Evolutionary conservation across 768 basidiomycete species (phyloP).

Genomic region (Tulasnella sp.): DNA sequence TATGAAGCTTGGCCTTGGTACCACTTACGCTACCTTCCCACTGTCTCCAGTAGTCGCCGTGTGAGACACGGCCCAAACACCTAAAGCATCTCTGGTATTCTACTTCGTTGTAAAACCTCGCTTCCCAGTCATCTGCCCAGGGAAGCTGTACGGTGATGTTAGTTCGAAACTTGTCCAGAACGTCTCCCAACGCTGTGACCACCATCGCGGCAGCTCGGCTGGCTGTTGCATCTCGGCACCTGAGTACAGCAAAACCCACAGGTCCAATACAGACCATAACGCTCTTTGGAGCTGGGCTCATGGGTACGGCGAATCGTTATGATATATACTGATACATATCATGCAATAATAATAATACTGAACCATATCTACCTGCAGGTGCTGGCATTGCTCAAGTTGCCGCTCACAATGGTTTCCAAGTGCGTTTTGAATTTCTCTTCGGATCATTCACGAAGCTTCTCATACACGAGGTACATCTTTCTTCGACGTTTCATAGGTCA

Average conservation of each 20-base stretch:
- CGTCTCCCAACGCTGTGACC: too few species aligned
- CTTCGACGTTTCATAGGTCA: conserved; percentile 22
- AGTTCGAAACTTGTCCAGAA: too few species aligned
- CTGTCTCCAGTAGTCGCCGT: too few species aligned
- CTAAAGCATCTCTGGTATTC: too few species aligned
- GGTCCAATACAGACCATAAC: conserved; percentile 26
- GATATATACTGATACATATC: background rate
- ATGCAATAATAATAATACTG: background rate
- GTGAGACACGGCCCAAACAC: too few species aligned
- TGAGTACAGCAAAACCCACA: conserved; percentile 5
- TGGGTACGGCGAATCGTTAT: too few species aligned
- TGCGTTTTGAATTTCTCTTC: conserved; percentile 9
- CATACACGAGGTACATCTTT: background rate
- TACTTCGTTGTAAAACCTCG: too few species aligned
- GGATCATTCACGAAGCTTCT: background rate
- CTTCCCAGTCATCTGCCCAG: too few species aligned
- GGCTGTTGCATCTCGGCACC: background rate
- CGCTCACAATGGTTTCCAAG: conserved; percentile 31
- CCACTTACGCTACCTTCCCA: too few species aligned
- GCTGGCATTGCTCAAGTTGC: conserved; percentile 35
- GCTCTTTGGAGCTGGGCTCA: conserved; percentile 33
- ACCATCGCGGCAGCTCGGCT: background rate
- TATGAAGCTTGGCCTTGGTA: too few species aligned
- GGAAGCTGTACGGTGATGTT: too few species aligned
- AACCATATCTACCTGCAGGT: conserved; percentile 16